Conservation (phyloP, 495 filamentous ascomycete genomes). For the Daldinia loculata region DNA sequence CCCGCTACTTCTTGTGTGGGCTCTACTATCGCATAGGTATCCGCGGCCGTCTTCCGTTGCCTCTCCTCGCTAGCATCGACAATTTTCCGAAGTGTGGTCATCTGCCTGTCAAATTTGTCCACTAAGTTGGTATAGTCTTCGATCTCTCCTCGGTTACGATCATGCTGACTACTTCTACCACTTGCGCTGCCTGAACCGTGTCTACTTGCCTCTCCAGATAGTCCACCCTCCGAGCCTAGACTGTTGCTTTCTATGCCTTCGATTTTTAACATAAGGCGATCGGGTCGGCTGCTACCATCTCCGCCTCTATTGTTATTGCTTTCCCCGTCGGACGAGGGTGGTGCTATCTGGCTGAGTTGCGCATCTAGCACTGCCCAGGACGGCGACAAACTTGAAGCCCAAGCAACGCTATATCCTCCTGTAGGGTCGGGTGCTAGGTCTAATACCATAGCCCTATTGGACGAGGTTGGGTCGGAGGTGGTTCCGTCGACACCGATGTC, state of each 20-base stretch:
- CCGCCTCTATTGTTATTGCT: conserved; percentile 41
- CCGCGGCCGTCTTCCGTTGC: conserved; percentile 39
- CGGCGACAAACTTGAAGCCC: conserved; percentile 56
- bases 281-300: conserved; percentile 40
- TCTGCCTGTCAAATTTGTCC: conserved; percentile 72
- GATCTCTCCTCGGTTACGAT: conserved; percentile 42
- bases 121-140: conserved; percentile 65
- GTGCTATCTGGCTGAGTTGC: conserved; percentile 48
- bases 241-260: conserved; percentile 62
- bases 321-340: conserved; percentile 50
- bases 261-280: conserved; percentile 71
- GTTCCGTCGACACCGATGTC: conserved; percentile 39
- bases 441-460: conserved; percentile 66
- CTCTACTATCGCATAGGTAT: conserved; percentile 10
- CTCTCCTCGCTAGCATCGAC: conserved; percentile 55
- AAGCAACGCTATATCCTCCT: conserved; percentile 58
- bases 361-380: conserved; percentile 58
- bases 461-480: conserved; percentile 29
- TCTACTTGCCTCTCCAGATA: conserved; percentile 40
- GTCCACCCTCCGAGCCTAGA: conserved; percentile 36
- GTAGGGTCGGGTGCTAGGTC: conserved; percentile 60
- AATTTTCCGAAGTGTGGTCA: conserved; percentile 61
- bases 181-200: conserved; percentile 45
- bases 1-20: conserved; percentile 9
- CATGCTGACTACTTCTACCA: conserved; percentile 49